phyloP scores from a whole-genome alignment of 2,329 filamentous ascomycete species.

The Orbilia javanica region DNA sequence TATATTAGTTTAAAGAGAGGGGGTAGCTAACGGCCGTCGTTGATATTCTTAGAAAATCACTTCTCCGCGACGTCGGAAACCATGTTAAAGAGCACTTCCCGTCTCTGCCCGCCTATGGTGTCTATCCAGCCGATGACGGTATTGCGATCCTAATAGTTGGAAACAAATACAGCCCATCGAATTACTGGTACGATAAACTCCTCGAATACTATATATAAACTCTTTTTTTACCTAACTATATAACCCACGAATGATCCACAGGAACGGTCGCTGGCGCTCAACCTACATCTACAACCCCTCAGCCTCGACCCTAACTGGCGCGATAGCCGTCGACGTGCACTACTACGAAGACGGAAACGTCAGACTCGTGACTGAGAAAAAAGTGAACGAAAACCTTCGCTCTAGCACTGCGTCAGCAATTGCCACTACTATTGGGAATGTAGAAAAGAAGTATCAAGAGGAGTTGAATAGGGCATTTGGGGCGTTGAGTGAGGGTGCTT shows the following conservation, averaged over 20 bases:
- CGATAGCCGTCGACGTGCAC: slow-evolving; percentile 93
- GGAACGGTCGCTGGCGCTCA: slow-evolving; percentile 96
- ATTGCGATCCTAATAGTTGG: slow-evolving; percentile 84
- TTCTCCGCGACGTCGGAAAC: slow-evolving; percentile 79
- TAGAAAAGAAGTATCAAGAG: slow-evolving; percentile 95
- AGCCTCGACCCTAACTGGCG: slow-evolving; percentile 78
- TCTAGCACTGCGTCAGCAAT: slow-evolving; percentile 77
- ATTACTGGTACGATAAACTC: slow-evolving; percentile 79
- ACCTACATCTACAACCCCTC: slow-evolving; percentile 82
- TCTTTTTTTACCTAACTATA: slow-evolving; percentile 37
- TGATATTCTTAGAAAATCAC: slow-evolving; percentile 75
- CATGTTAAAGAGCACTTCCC: slow-evolving; percentile 92
- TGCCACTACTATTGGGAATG: slow-evolving; percentile 79
- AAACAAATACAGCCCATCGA: slow-evolving; percentile 97
- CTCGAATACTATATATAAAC: neutral
- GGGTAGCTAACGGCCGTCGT: neutral
- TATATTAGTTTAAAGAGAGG: too few species aligned
- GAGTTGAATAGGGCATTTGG: slow-evolving; percentile 92
- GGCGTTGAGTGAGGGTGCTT: slow-evolving; percentile 89
- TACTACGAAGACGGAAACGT: slow-evolving; percentile 99
- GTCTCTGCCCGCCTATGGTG: slow-evolving; percentile 78
- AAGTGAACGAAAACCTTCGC: slow-evolving; percentile 73
- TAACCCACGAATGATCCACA: slow-evolving; percentile 63
- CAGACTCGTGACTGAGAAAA: slow-evolving; percentile 88
- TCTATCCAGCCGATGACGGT: slow-evolving; percentile 83